phyloP scores from a whole-genome alignment of 202 grass and related monocot species.

The Musa balbisiana region DNA sequence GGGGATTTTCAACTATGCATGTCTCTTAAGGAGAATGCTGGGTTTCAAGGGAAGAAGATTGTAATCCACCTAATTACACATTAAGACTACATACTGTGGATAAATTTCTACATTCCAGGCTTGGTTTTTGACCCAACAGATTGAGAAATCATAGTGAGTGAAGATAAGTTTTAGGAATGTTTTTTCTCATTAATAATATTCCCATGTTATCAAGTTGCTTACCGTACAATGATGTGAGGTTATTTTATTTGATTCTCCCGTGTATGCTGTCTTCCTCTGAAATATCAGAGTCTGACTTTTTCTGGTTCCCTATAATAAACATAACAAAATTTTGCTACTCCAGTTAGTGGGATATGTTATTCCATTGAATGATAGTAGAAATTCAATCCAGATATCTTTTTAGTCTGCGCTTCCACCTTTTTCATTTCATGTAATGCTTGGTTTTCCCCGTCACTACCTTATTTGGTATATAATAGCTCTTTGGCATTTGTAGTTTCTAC shows the following conservation, averaged over 20 bases:
- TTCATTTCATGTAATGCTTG: not conserved
- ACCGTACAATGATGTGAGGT: not conserved
- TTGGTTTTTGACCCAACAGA: not conserved
- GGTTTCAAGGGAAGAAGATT: too few relatives aligned
- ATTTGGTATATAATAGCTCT: not conserved
- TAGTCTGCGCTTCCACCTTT: not conserved
- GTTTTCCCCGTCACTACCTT: not conserved
- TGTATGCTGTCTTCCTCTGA: not conserved
- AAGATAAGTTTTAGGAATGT: not conserved
- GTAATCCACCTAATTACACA: too few relatives aligned
- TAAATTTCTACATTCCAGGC: not conserved
- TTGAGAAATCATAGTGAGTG: not conserved
- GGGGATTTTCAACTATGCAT: too few relatives aligned
- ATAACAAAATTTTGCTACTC: not conserved
- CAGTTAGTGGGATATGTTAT: not conserved
- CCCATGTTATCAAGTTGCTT: not conserved
- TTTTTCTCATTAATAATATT: not conserved
- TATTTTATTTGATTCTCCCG: too few relatives aligned
- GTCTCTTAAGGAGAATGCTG: too few relatives aligned
- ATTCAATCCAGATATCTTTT: not conserved
- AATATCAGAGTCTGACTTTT: not conserved
- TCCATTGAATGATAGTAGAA: not conserved
- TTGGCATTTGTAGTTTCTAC: not conserved
- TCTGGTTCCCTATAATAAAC: not conserved
- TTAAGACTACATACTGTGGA: not conserved